These are phyloP conservation scores for Strobilomyces dryophilus DNA, from an alignment of 768 basidiomycete genomes.

Conservation along the genomic window DNA sequence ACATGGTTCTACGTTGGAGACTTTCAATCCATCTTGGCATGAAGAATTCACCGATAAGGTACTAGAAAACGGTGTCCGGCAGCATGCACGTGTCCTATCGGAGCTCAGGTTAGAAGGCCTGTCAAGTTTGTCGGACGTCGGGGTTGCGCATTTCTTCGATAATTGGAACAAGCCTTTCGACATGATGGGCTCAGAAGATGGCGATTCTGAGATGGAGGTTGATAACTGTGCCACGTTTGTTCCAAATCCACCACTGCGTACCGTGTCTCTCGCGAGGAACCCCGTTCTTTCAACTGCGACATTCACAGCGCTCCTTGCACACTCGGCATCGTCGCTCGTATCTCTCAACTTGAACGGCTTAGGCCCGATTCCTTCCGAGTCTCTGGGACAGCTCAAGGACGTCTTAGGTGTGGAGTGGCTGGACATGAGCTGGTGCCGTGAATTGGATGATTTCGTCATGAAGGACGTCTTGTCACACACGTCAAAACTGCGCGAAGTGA, in stretches of 20 bases:
- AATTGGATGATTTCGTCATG: constrained; percentile 77
- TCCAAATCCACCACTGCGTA: constrained; percentile 44
- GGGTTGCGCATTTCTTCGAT: constrained; percentile 65
- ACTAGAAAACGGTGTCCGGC: constrained; percentile 56
- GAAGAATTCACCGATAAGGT: constrained; percentile 54
- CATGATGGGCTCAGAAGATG: constrained; percentile 8
- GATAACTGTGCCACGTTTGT: constrained; percentile 11
- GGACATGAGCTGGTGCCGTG: constrained; percentile 84
- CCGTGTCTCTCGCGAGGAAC: constrained; percentile 64
- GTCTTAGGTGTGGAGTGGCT: constrained; percentile 48
- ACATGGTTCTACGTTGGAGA: constrained; percentile 52
- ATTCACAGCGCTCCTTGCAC: constrained; percentile 57
- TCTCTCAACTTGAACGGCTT: constrained; percentile 74
- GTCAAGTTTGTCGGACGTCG: constrained; percentile 63
- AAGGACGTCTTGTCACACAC: constrained; percentile 58
- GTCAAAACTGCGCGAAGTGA: constrained; percentile 39
- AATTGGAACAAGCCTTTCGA: constrained; percentile 38
- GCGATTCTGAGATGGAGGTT: constrained; percentile 17
- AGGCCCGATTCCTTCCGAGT: constrained; percentile 54
- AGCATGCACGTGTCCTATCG: constrained; percentile 43
- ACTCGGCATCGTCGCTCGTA: constrained; percentile 58
- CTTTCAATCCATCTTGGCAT: constrained; percentile 73
- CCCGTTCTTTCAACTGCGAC: constrained; percentile 47
- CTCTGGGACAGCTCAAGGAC: constrained; percentile 36
- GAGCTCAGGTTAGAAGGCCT: constrained; percentile 54